Percentiles rank a stretch among this genome's conserved stretches.
Evolutionary conservation across 2,329 filamentous ascomycete species (phyloP).

Genomic region (Cladophialophora yegresii): DNA sequence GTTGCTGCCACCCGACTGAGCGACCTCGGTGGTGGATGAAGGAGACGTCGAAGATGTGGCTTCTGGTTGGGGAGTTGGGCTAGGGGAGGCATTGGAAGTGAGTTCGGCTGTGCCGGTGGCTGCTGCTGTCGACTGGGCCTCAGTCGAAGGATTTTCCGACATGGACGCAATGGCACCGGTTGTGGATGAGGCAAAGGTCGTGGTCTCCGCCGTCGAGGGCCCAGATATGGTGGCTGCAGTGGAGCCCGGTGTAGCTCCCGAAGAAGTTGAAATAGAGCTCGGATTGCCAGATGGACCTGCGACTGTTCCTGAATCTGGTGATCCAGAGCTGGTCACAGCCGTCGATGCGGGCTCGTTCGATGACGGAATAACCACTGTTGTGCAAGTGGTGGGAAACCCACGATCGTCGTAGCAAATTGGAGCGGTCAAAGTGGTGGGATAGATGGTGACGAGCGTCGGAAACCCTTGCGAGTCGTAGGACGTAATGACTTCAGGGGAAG

Average conservation of each 20-base stretch:
- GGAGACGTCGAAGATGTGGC: background rate
- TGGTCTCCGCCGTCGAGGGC: background rate
- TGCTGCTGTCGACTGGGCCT: background rate
- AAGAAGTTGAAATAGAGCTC: background rate
- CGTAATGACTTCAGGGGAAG: conserved; percentile 52
- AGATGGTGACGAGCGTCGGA: conserved; percentile 49
- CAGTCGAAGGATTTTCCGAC: background rate
- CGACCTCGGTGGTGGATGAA: background rate
- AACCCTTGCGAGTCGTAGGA: conserved; percentile 52
- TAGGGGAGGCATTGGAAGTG: background rate
- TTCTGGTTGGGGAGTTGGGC: background rate
- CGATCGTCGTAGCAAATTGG: conserved; percentile 50
- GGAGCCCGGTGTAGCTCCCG: background rate
- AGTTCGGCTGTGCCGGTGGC: background rate
- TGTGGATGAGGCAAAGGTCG: background rate
- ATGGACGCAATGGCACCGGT: background rate
- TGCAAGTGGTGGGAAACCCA: conserved; percentile 48
- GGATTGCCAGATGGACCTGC: background rate
- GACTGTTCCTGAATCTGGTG: conserved; percentile 1
- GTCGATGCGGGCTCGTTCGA: conserved; percentile 2
- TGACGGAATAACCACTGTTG: background rate
- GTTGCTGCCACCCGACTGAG: background rate
- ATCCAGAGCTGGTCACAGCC: background rate
- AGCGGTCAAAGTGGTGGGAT: conserved; percentile 41
- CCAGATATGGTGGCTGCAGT: background rate